Evolutionary conservation across 208 protist species (phyloP).

Genomic region (Trypanosoma avium): DNA sequence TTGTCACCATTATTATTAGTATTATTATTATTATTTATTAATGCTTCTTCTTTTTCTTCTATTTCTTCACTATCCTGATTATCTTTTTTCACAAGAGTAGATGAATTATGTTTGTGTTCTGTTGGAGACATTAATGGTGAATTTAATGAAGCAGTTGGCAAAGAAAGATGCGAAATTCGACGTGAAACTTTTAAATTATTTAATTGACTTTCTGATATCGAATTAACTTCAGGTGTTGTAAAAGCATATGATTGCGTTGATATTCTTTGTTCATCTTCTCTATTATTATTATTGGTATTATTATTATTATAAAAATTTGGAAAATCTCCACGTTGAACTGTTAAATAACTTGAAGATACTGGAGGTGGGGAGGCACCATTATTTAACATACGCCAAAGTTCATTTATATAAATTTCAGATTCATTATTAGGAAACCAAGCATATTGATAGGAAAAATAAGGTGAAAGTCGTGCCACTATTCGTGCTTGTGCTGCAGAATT

Average conservation of each 20-base stretch:
- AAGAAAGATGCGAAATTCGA: background rate
- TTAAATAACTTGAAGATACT: conserved; percentile 1
- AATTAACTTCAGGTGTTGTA: no score
- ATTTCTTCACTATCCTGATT: no score
- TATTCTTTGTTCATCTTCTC: background rate
- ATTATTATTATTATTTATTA: no score
- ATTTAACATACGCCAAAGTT: conserved; percentile 17
- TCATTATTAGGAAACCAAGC: conserved; percentile 5
- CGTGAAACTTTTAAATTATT: background rate
- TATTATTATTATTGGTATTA: background rate
- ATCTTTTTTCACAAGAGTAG: no score
- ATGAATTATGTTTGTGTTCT: no score
- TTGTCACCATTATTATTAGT: no score
- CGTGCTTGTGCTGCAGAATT: background rate
- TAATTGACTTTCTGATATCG: background rate
- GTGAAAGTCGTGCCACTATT: conserved; percentile 6
- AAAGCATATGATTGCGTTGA: background rate
- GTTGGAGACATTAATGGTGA: no score
- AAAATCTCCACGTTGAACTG: conserved; percentile 22
- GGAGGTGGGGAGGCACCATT: conserved; percentile 3
- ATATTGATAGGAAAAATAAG: conserved; percentile 20
- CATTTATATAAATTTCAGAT: background rate
- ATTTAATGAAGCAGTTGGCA: background rate
- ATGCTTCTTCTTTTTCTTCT: no score
- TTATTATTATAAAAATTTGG: background rate